Percentiles rank a stretch among this genome's conserved stretches.
Conservation (phyloP, 2,329 filamentous ascomycete species). For the Magnaporthales sp. region DNA sequence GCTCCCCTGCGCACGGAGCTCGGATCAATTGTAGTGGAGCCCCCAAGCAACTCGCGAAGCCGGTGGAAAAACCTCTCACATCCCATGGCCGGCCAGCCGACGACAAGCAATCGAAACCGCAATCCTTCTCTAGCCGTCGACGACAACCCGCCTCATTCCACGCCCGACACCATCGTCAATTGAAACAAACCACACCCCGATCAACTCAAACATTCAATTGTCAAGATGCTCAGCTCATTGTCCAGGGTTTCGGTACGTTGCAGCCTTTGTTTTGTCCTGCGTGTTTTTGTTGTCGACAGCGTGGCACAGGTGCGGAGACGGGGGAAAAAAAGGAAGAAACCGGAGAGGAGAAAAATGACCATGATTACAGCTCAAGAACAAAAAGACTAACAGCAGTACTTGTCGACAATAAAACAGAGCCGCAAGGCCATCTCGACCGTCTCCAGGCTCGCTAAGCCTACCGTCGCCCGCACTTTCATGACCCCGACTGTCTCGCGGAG, state of each 20-base stretch:
- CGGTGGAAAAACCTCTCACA: background rate
- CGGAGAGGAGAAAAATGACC: background rate
- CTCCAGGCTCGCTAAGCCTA: conserved; percentile 39
- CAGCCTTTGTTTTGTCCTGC: background rate
- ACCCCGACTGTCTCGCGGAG: conserved; percentile 51
- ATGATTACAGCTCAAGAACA: background rate
- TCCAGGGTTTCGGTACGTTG: conserved; percentile 45
- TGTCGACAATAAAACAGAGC: conserved; percentile 26
- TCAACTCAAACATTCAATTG: conserved; percentile 9
- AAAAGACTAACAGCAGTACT: background rate
- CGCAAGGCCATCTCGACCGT: conserved; percentile 40
- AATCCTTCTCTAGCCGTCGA: background rate
- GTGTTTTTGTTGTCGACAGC: background rate
- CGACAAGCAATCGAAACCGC: background rate
- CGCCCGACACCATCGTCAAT: background rate
- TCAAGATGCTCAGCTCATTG: conserved; percentile 48
- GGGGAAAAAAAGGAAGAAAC: background rate
- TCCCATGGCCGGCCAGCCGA: conserved; percentile 1
- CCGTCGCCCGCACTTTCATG: conserved; percentile 44
- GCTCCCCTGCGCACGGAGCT: background rate
- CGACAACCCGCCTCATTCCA: background rate
- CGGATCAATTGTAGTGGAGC: background rate
- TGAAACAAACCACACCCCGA: background rate
- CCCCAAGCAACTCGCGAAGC: conserved; percentile 1
- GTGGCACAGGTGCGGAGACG: background rate